Conservation (phyloP, 2,329 filamentous ascomycete genomes). For the Monosporascus sp. region DNA sequence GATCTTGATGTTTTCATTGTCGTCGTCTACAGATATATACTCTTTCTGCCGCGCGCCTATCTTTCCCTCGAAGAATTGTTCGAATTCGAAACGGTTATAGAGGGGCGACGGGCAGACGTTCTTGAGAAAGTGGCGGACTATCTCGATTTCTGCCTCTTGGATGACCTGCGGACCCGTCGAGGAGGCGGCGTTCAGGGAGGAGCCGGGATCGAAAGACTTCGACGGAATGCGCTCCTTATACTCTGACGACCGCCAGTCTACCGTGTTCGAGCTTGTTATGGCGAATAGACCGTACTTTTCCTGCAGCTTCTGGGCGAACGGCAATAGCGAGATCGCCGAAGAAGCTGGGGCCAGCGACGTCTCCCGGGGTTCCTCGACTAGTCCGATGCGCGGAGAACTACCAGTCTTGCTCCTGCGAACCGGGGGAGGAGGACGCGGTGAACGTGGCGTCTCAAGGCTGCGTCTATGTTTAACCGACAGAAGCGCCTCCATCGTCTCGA, state of each 20-base stretch:
- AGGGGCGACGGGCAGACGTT: constrained; percentile 28
- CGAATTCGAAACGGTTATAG: constrained; percentile 27
- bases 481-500: constrained; percentile 22
- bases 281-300: constrained; percentile 25
- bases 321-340: constrained; percentile 23
- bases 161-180: constrained; percentile 14
- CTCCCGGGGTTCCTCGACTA: neutral
- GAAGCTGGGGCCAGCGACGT: constrained; percentile 1
- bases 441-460: neutral
- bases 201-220: constrained; percentile 8
- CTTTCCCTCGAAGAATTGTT: constrained; percentile 27
- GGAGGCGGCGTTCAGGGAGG: neutral
- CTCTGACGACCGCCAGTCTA: constrained; percentile 24
- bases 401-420: neutral
- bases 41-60: constrained; percentile 21
- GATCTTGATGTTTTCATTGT: constrained; percentile 26
- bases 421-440: neutral
- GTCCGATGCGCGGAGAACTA: neutral
- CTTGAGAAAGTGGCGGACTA: constrained; percentile 26
- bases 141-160: constrained; percentile 24
- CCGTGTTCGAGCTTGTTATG: constrained; percentile 19
- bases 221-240: constrained; percentile 18
- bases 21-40: constrained; percentile 26
- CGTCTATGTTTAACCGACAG: constrained; percentile 22
- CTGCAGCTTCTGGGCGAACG: constrained; percentile 21